Evolutionary conservation across 1,139 yeast genomes (phyloP).

Genomic region (Saccharomyces hybrid): DNA sequence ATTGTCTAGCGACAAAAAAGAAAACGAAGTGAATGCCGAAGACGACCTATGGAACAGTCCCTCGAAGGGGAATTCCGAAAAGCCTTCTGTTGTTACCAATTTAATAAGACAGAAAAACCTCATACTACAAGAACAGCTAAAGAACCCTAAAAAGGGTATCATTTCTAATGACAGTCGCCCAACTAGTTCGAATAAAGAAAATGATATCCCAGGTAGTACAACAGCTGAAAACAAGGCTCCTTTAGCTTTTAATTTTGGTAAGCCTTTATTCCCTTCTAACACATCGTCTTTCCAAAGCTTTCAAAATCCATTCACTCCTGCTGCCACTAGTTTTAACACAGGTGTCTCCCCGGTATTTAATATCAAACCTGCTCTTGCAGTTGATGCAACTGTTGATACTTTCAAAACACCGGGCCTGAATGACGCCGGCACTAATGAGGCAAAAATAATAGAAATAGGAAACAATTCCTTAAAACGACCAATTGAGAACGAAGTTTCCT

Average conservation of each 20-base stretch:
- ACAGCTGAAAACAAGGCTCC: neutral
- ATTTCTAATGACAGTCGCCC: neutral
- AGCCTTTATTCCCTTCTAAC: neutral
- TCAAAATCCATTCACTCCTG: conserved; percentile 8
- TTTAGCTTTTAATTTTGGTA: neutral
- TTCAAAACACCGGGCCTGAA: neutral
- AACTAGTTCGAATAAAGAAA: neutral
- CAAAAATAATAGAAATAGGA: neutral
- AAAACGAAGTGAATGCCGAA: neutral
- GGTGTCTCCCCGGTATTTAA: conserved; percentile 3
- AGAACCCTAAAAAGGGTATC: neutral
- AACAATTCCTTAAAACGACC: neutral
- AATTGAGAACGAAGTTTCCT: neutral
- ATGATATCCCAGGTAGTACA: neutral
- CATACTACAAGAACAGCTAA: neutral
- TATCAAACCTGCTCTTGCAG: conserved; percentile 7
- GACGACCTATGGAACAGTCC: neutral
- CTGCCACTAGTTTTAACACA: neutral
- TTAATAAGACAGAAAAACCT: neutral
- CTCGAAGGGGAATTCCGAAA: neutral
- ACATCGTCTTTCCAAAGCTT: neutral
- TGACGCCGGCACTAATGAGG: neutral
- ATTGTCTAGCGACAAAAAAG: neutral
- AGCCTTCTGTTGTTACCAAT: neutral
- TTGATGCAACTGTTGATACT: conserved; percentile 2